These are phyloP conservation scores for Melocanna baccifera DNA, from an alignment of 176 grass and related monocot species.

Conservation along the genomic window DNA sequence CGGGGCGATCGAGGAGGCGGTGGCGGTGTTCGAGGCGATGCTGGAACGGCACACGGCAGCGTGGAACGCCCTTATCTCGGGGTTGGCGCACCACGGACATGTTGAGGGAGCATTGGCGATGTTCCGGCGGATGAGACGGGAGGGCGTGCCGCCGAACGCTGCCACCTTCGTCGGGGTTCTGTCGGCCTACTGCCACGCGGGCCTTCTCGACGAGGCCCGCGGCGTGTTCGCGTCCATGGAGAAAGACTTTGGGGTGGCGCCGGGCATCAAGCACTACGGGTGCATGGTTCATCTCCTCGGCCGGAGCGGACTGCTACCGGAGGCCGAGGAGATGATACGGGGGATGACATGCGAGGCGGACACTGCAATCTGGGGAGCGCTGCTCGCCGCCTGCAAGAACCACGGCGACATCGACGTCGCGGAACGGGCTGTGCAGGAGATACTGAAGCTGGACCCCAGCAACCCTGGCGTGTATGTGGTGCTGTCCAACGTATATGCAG, in stretches of 20 bases:
- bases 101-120: slow-evolving; percentile 13
- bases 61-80: slow-evolving; percentile 54
- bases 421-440: slow-evolving; percentile 38
- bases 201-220: slow-evolving; percentile 33
- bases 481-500: slow-evolving; percentile 59
- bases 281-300: slow-evolving; percentile 66
- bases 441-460: slow-evolving; percentile 43
- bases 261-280: slow-evolving; percentile 48
- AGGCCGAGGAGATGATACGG: slow-evolving; percentile 53
- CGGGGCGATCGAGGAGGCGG: slow-evolving; percentile 29
- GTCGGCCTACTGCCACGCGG: slow-evolving; percentile 41
- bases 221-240: slow-evolving; percentile 49
- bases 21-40: slow-evolving; percentile 40
- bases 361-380: slow-evolving; percentile 35
- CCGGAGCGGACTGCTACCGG: slow-evolving; percentile 23
- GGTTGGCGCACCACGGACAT: slow-evolving; percentile 47
- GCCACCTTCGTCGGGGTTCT: slow-evolving; percentile 43
- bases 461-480: slow-evolving; percentile 60
- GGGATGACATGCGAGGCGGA: slow-evolving; percentile 37
- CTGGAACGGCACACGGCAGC: neutral
- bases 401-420: slow-evolving; percentile 44
- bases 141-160: slow-evolving; percentile 28
- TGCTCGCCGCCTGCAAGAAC: slow-evolving; percentile 59
- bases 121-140: slow-evolving; percentile 32
- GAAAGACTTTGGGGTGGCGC: slow-evolving; percentile 25